These are phyloP conservation scores for Colletotrichum tropicale DNA, from an alignment of 2,329 filamentous ascomycete species.

Conservation along the genomic window DNA sequence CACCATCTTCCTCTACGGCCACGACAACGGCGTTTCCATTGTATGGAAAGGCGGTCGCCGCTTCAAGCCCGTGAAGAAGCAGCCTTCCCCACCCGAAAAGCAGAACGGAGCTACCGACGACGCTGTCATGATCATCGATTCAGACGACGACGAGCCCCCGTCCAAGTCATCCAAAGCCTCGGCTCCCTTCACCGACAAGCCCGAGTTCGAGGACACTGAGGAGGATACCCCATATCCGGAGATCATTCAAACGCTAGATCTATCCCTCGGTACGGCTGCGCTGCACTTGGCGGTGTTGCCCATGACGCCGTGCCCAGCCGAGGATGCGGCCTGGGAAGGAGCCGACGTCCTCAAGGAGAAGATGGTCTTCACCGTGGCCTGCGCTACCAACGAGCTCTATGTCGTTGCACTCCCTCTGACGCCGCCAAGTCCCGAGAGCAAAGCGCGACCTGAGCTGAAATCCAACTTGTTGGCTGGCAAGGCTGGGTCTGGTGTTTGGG, in stretches of 20 bases:
- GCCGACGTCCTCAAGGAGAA: conserved; percentile 56
- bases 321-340: conserved; percentile 53
- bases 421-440: conserved; percentile 65
- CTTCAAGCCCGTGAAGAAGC: conserved; percentile 54
- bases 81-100: conserved; percentile 39
- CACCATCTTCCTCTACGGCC: conserved; percentile 66
- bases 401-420: conserved; percentile 65
- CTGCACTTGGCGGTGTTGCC: conserved; percentile 62
- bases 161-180: conserved; percentile 32
- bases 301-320: conserved; percentile 50
- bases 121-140: conserved; percentile 67
- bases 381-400: conserved; percentile 60
- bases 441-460: conserved; percentile 57
- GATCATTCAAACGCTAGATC: conserved; percentile 64
- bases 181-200: conserved; percentile 51
- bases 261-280: conserved; percentile 62
- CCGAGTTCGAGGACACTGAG: conserved; percentile 60
- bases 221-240: conserved; percentile 54
- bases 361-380: conserved; percentile 66
- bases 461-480: conserved; percentile 55
- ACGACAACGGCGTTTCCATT: conserved; percentile 66
- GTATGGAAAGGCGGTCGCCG: conserved; percentile 66
- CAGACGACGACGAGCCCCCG: conserved; percentile 59
- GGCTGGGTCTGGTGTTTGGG: conserved; percentile 67
- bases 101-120: conserved; percentile 58